phyloP scores from a whole-genome alignment of 106 monocot species.

The Gastrodia elata region DNA sequence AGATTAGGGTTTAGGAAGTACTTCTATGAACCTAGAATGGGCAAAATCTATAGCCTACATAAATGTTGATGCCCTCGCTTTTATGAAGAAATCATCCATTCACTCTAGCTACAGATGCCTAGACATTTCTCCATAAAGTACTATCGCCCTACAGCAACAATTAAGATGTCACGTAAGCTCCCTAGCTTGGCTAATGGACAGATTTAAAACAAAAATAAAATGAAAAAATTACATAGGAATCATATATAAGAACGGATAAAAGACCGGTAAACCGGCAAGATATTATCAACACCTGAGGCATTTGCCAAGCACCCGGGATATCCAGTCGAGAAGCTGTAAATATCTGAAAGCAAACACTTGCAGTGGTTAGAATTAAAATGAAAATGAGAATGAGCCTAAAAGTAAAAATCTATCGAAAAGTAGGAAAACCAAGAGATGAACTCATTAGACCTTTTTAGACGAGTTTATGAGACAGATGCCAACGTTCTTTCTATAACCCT shows the following conservation, averaged over 20 bases:
- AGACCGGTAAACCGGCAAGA: background rate
- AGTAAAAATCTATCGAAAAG: background rate
- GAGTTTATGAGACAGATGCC: constrained; percentile 83
- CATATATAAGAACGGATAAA: background rate
- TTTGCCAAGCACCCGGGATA: constrained; percentile 80
- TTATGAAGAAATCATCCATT: too few relatives aligned
- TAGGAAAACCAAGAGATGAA: background rate
- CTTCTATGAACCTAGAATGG: too few relatives aligned
- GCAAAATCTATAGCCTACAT: too few relatives aligned
- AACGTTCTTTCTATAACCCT: constrained; percentile 73
- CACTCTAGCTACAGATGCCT: too few relatives aligned
- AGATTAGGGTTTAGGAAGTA: too few relatives aligned
- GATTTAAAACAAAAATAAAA: background rate
- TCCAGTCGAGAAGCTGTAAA: constrained; percentile 80
- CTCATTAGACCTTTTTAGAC: constrained; percentile 39
- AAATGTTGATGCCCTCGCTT: too few relatives aligned
- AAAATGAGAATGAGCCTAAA: background rate
- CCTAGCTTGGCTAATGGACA: background rate
- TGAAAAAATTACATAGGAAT: background rate
- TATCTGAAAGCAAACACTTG: constrained; percentile 32
- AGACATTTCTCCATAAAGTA: too few relatives aligned
- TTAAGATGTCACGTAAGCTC: too few relatives aligned
- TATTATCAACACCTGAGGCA: constrained; percentile 70
- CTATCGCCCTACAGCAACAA: too few relatives aligned
- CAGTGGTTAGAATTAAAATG: background rate